Evolutionary conservation across 768 basidiomycete genomes (phyloP), one percentile per base, ranked within the genome.

Genomic region (Mrakia hoshinonis): DNA sequence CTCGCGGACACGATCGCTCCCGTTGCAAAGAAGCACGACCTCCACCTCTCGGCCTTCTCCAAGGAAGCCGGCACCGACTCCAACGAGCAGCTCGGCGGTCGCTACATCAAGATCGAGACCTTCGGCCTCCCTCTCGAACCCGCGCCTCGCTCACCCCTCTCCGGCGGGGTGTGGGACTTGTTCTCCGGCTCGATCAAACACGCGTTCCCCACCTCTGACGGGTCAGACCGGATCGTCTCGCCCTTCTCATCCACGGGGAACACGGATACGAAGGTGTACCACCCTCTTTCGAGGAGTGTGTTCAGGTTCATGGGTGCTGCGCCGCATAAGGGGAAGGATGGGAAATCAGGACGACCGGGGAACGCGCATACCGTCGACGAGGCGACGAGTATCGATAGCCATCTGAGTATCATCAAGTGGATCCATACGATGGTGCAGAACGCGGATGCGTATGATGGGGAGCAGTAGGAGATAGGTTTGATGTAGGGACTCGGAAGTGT

Each of bases 361-460:
- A 38, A 39, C 43, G 69, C 68, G 0, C 79, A 79, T 68, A 79
- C 79, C 47, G 79, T 80, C 61, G 75, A 80, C 60, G 79, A 80
- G 67, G 74, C 74, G n/a, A 74, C 75, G 4, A 61, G 72, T 6
- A 78, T 79, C 68, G 76, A 75, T 13, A 74, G 70, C 0, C 77
- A 79, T 51, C 60, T 75, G 34, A 61, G 66, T 10, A 77, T 79
- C 68, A 70, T 78, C 61, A 60, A 69, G 39, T 79, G 77, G 76
- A 75, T 79, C n/a, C 76, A 76, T 67, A 76, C 78, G 6, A 77
- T 79, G 65, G 72, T 78, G n/a, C 78, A 78, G 63, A 78, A 77
- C 55, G 73, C 77, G 1, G 75, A 78, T 68, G 76, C 62, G 2
- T 79, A 79, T 66, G 61, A 71, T 6, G 78, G 78, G 3, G 72